These are phyloP conservation scores for Cochlearia excelsa DNA, from an alignment of 345 rosid species.

Conservation along the genomic window DNA sequence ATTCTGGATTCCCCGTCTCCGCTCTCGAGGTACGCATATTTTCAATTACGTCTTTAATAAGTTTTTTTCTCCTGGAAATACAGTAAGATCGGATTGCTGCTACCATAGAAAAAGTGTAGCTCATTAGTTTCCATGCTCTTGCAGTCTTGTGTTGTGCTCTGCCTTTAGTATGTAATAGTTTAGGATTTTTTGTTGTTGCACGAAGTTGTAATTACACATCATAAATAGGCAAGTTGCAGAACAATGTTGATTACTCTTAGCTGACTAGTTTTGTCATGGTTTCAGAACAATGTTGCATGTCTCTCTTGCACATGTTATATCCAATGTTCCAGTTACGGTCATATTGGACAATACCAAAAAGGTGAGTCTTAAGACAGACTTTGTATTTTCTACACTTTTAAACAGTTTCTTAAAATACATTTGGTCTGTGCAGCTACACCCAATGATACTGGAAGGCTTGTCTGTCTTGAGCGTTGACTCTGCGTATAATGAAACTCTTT, in stretches of 20 bases:
- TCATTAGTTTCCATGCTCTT: background rate
- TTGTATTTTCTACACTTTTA: constrained; percentile 15
- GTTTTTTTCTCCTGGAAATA: background rate
- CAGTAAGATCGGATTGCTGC: constrained; percentile 8
- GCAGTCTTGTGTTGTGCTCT: constrained; percentile 5
- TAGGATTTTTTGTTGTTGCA: constrained; percentile 8
- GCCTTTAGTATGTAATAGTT: background rate
- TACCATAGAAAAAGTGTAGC: background rate
- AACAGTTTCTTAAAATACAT: constrained; percentile 15
- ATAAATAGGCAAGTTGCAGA: constrained; percentile 10
- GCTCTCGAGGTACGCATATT: constrained; percentile 47
- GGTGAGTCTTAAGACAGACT: constrained; percentile 43
- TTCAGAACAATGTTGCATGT: constrained; percentile 63
- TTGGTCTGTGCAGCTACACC: constrained; percentile 55
- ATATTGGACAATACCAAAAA: constrained; percentile 63
- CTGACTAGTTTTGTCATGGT: constrained; percentile 27
- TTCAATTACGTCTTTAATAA: background rate
- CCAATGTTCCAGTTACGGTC: constrained; percentile 61
- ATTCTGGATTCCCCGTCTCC: constrained; percentile 50
- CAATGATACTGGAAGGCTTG: constrained; percentile 63
- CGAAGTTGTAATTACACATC: constrained; percentile 13
- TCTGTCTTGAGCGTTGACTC: constrained; percentile 47
- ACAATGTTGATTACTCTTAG: background rate
- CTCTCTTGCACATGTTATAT: constrained; percentile 64
- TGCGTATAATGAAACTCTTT: constrained; percentile 53